A percentile compares a stretch with the other conserved stretches of the same genome.
Evolutionary conservation across 2,329 filamentous ascomycete species (phyloP).

Genomic region (Colletotrichum sp.): DNA sequence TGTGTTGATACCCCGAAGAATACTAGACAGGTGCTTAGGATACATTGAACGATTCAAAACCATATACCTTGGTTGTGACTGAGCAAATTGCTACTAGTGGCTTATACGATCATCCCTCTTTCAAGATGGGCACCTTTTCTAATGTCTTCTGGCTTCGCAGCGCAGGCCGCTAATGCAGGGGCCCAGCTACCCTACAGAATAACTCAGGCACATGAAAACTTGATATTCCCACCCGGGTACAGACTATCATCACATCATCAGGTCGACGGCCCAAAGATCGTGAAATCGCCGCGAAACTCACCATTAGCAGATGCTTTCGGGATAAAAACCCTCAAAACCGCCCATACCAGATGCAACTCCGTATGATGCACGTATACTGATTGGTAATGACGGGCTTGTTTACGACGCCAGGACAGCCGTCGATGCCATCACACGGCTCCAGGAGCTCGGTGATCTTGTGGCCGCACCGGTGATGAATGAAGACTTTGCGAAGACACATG

Average conservation of each 20-base stretch:
- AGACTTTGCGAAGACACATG: conserved; percentile 33
- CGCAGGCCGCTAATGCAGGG: not conserved
- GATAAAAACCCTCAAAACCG: conserved; percentile 25
- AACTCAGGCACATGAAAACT: not conserved
- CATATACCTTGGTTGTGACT: not conserved
- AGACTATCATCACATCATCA: not conserved
- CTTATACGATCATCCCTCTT: not conserved
- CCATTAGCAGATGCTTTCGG: not conserved
- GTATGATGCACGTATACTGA: conserved; percentile 33
- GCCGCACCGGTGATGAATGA: conserved; percentile 35
- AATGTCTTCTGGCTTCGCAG: not conserved
- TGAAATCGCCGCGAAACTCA: not conserved
- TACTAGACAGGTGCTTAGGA: not conserved
- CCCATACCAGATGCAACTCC: conserved; percentile 31
- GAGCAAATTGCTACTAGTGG: not conserved
- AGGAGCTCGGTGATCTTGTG: conserved; percentile 34
- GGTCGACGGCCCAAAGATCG: not conserved
- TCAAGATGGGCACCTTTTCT: not conserved
- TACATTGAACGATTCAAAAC: not conserved
- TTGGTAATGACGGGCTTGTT: conserved; percentile 30
- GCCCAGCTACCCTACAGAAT: not conserved
- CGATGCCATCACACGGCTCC: conserved; percentile 30
- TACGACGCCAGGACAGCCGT: conserved; percentile 25
- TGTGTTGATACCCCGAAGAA: not conserved
- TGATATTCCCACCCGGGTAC: not conserved